Evolutionary conservation across 2,329 filamentous ascomycete genomes (phyloP).

Genomic region (Xylariales sp.): DNA sequence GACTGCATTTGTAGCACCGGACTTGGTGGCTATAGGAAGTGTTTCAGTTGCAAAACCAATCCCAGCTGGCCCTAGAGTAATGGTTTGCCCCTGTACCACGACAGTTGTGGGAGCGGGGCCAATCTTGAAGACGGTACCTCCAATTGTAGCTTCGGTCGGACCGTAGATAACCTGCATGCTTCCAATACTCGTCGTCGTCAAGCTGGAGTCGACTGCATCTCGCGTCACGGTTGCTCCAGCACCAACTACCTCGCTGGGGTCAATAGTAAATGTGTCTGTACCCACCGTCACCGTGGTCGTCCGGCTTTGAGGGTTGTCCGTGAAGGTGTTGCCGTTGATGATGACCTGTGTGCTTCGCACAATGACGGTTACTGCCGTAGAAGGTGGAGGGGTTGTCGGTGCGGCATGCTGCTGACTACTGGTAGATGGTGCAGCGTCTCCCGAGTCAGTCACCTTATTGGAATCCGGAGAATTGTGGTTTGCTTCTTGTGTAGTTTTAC

Average conservation of each 20-base stretch:
- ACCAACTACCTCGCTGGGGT: constrained; percentile 40
- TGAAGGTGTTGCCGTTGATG: constrained; percentile 42
- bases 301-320: constrained; percentile 27
- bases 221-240: constrained; percentile 39
- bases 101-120: constrained; percentile 30
- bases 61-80: constrained; percentile 23
- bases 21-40: constrained; percentile 28
- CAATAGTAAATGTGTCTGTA: constrained; percentile 41
- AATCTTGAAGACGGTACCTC: constrained; percentile 37
- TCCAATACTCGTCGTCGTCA: constrained; percentile 33
- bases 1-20: constrained; percentile 35
- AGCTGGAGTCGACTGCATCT: constrained; percentile 29
- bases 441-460: constrained; percentile 12
- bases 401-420: neutral
- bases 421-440: constrained; percentile 5
- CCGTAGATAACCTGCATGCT: constrained; percentile 37
- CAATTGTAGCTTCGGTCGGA: constrained; percentile 35
- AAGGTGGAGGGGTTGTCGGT: neutral
- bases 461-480: constrained; percentile 15
- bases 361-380: constrained; percentile 33
- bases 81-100: constrained; percentile 18
- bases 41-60: constrained; percentile 30
- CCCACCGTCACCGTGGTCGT: constrained; percentile 38
- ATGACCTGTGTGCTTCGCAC: constrained; percentile 40
- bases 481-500: constrained; percentile 11